Base-by-base conservation (phyloP, 306 rosid genomes). In the Dalbergia cochinchinensis region DNA sequence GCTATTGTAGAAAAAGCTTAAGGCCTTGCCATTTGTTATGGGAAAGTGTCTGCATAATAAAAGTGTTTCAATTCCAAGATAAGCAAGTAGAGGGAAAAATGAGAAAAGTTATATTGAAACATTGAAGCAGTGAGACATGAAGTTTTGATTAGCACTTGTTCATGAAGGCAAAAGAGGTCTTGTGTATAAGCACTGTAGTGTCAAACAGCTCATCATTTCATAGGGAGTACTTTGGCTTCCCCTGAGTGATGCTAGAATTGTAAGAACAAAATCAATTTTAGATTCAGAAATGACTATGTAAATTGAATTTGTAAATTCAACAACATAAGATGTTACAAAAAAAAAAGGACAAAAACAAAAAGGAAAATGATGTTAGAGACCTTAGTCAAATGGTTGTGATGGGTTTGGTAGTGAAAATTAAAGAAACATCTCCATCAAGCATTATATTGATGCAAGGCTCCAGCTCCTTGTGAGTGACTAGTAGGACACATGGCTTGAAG, bases 171-270 rank as follows among this genome's bases (percentile, higher is more conserved):
- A 93, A 96, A 72, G 99, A 90, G 68, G 96, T 96, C 64, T 81
- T 84, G 33, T 78, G 91, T 60, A 90, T 93, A 76, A 88, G 97
- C 88, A 87, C 64, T 47, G 97, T 96, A 33, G 90, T 79, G 59
- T 86, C 93, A 85, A 96, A 83, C 87, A 96, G 53, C 80, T 91
- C 93, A 51, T 96, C 99, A 37, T 90, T 96, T 91, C 92, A 96
- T 33, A 98, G 99, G 15, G 93, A 65, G 68, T 63, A 83, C 76
- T 96, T 96, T 37, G 91, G 94, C 91, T 73, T 93, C 72, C 99
- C 98, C 53, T 89, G 91, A 77, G 97, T 91, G 39, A 98, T 96
- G 7, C 99, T 98, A 88, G n/a, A n/a, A n/a, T n/a, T n/a, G n/a
- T n/a, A n/a, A n/a, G n/a, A n/a, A n/a, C n/a, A n/a, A n/a, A n/a